A percentile compares a stretch with the other conserved stretches of the same genome.
phyloP scores from a whole-genome alignment of 306 rosid species.

The Trichosanthes truncata region DNA sequence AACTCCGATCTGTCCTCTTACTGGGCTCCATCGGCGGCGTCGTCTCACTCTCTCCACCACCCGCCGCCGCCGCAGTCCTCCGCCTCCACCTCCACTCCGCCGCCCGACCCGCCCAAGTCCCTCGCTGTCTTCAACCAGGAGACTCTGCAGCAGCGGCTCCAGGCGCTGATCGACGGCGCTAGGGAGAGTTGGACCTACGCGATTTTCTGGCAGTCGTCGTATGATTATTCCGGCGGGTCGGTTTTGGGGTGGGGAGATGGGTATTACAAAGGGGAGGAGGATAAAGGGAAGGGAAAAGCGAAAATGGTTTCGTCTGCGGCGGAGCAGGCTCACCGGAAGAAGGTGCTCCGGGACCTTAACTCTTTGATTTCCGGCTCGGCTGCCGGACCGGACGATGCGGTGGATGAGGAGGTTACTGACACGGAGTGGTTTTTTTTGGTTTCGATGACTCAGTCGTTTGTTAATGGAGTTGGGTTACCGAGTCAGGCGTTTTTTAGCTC shows the following conservation, averaged over 20 bases:
- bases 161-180: constrained; percentile 62
- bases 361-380: constrained; percentile 69
- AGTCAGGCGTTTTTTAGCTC: constrained; percentile 57
- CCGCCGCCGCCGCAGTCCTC: constrained; percentile 34
- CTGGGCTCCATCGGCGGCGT: constrained; percentile 29
- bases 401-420: constrained; percentile 85
- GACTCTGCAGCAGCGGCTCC: constrained; percentile 83
- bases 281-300: constrained; percentile 26
- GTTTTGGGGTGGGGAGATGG: constrained; percentile 94
- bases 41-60: constrained; percentile 1
- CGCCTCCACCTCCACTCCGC: constrained; percentile 36
- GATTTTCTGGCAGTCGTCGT: constrained; percentile 88
- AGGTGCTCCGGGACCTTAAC: constrained; percentile 77
- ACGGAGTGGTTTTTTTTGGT: constrained; percentile 93
- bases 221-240: constrained; percentile 39
- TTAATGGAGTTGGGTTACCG: constrained; percentile 53
- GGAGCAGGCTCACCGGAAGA: constrained; percentile 80
- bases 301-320: constrained; percentile 27
- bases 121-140: constrained; percentile 48
- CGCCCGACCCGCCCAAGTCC: constrained; percentile 21
- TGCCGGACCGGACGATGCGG: constrained; percentile 29
- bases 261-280: constrained; percentile 72
- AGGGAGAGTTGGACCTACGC: constrained; percentile 83
- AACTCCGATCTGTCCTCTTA: constrained; percentile 65
- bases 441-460: constrained; percentile 87